Evolutionary conservation across 2,329 filamentous ascomycete species (phyloP), one percentile per base, ranked within the genome.

Genomic region (Xylaria sp.): DNA sequence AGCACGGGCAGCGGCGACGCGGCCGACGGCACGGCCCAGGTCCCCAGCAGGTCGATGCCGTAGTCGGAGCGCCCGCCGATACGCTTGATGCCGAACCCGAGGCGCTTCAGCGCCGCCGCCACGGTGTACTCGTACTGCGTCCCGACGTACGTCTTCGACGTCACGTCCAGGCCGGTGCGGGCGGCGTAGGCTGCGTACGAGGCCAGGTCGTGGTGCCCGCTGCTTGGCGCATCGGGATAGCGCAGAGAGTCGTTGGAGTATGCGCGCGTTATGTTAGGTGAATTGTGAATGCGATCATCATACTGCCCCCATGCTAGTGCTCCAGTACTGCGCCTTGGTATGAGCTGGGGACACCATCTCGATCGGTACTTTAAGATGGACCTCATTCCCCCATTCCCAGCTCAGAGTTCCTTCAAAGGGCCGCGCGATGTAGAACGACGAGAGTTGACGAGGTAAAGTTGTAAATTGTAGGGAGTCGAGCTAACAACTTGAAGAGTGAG

Each of bases 61-160:
- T 77, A 79, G 71, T 93, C 90, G 1, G 81, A 84, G 2, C 76
- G 74, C 34, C 87, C 83, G 22, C 90, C 90, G 1, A 88, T 79
- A 26, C 89, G 83, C 43, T 76, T 76, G 29, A 92, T 77, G 19
- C 74, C 71, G 73, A 93, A 89, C 49, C 86, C 85, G 48, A 89
- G 80, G 1, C 73, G 72, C 2, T 78, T 65, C 0, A 93, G 78
- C 1, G 81, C 73, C 3, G 72, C 68, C 5, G 81, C 79, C 2
- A 85, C 82, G 0, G 77, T 84, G 74, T 93, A 93, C 71, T 94
- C 90, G 74, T 90, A 93, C 68, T 82, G 83, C 0, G 89, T 93
- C 60, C 90, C 90, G 39, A 86, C 76, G 67, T 86, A 92, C 41
- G 85, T 78, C 0, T 83, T 85, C 16, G 81, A 84, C 4, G 69